phyloP scores from a whole-genome alignment of 257 asterid genomes.

The Nicotiana attenuata region DNA sequence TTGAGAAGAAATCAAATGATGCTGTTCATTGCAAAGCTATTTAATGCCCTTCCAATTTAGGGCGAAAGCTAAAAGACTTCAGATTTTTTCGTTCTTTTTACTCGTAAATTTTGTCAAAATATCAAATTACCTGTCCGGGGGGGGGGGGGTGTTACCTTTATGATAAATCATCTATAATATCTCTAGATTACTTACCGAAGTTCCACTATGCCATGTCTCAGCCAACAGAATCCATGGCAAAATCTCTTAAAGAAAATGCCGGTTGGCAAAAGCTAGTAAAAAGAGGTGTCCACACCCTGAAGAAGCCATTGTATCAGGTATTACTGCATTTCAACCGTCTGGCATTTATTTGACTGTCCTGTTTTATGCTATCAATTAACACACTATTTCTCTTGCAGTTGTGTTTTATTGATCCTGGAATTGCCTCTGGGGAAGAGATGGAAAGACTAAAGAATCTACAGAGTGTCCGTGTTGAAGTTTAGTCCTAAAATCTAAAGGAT shows the following conservation, averaged over 20 bases:
- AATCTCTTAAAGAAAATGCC: conserved; percentile 28
- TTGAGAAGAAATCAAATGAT: background rate
- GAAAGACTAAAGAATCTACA: conserved; percentile 60
- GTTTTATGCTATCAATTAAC: background rate
- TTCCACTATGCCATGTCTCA: conserved; percentile 20
- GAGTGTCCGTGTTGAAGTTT: conserved; percentile 49
- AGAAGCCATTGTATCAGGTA: conserved; percentile 76
- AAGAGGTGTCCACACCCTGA: conserved; percentile 83
- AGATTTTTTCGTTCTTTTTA: background rate
- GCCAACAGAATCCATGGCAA: conserved; percentile 51
- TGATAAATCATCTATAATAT: background rate
- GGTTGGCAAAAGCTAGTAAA: conserved; percentile 85
- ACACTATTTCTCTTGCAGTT: conserved; percentile 38
- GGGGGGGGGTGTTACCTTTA: background rate
- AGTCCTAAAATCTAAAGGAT: conserved; percentile 18
- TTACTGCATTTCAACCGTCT: conserved; percentile 1
- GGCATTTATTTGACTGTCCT: background rate
- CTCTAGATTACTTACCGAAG: conserved; percentile 6
- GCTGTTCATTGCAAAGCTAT: background rate
- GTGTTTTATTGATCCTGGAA: conserved; percentile 73
- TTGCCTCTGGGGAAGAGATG: conserved; percentile 64
- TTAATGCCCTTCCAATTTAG: background rate
- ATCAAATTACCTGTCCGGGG: background rate
- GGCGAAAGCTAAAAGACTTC: background rate
- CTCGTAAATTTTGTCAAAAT: background rate